Percentiles rank a stretch among this genome's conserved stretches.
These are phyloP conservation scores for Penicillium sp. DNA, from an alignment of 2,329 filamentous ascomycete species.

Conservation along the genomic window DNA sequence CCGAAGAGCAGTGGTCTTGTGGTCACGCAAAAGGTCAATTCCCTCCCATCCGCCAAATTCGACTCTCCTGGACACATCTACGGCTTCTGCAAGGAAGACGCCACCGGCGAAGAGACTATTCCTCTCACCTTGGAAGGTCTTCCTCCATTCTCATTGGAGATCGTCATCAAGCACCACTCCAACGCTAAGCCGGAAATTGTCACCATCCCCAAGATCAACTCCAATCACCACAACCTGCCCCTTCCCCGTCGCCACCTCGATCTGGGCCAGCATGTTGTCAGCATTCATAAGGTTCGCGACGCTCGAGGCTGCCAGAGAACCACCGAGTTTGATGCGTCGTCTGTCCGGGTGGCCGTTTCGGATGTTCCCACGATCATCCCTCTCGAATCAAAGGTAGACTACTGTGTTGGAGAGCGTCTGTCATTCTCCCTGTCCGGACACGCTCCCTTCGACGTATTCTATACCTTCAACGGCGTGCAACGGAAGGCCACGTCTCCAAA, in stretches of 20 bases:
- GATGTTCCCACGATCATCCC: conserved; percentile 90
- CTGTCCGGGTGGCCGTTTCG: conserved; percentile 88
- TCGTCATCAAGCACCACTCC: conserved; percentile 90
- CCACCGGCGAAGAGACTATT: conserved; percentile 80
- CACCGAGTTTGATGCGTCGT: conserved; percentile 69
- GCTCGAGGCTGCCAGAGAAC: conserved; percentile 82
- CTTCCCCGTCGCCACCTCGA: conserved; percentile 85
- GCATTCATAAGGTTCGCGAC: conserved; percentile 87
- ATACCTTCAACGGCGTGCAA: conserved; percentile 78
- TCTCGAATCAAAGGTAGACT: conserved; percentile 80
- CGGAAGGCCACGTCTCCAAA: conserved; percentile 73
- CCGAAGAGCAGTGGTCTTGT: conserved; percentile 67
- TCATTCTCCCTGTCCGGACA: conserved; percentile 89
- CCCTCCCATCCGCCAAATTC: conserved; percentile 81
- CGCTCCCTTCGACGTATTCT: conserved; percentile 89
- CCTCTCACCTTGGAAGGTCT: conserved; percentile 81
- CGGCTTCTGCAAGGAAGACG: conserved; percentile 89
- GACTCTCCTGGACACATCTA: conserved; percentile 87
- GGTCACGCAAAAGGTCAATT: conserved; percentile 81
- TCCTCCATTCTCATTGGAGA: conserved; percentile 85
- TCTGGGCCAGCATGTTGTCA: conserved; percentile 85
- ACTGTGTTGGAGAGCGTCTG: conserved; percentile 93
- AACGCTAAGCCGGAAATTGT: conserved; percentile 78
- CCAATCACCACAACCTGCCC: conserved; percentile 74
- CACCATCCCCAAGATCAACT: conserved; percentile 76